A percentile compares a stretch with the other conserved stretches of the same genome.
These are phyloP conservation scores for Lentinula lateritia DNA, from an alignment of 768 basidiomycete species.

Conservation along the genomic window DNA sequence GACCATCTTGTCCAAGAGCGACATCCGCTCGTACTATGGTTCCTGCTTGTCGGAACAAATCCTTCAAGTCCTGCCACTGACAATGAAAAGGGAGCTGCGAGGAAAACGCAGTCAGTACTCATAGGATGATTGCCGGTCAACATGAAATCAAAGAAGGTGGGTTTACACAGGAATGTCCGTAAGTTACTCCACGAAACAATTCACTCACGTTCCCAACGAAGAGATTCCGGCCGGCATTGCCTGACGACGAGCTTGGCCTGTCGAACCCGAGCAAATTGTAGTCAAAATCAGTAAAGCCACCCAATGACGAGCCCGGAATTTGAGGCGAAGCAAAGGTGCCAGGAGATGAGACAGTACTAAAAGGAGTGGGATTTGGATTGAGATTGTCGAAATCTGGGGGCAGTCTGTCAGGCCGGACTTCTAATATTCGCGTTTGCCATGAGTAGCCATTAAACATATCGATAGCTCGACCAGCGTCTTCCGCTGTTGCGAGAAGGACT, in stretches of 20 bases:
- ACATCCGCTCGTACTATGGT: slow-evolving; percentile 89
- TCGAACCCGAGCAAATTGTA: slow-evolving; percentile 12
- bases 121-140: background rate
- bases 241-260: slow-evolving; percentile 15
- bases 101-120: background rate
- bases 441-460: slow-evolving; percentile 95
- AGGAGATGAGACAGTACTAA: slow-evolving; percentile 7
- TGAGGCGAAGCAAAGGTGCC: slow-evolving; percentile 7
- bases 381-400: slow-evolving; percentile 52
- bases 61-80: slow-evolving; percentile 98
- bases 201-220: slow-evolving; percentile 85
- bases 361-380: slow-evolving; percentile 10
- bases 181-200: slow-evolving; percentile 10
- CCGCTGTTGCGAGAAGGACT: slow-evolving; percentile 88
- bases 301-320: slow-evolving; percentile 5
- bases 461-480: slow-evolving; percentile 91
- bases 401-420: slow-evolving; percentile 86
- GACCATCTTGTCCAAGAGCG: slow-evolving; percentile 79
- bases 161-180: background rate
- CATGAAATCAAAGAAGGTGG: background rate
- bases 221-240: slow-evolving; percentile 45
- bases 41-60: slow-evolving; percentile 88
- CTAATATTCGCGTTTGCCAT: slow-evolving; percentile 93
- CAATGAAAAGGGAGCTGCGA: slow-evolving; percentile 83
- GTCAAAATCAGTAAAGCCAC: slow-evolving; percentile 20